Conservation (phyloP, 2,329 filamentous ascomycete species). For the Fusarium sp. region DNA sequence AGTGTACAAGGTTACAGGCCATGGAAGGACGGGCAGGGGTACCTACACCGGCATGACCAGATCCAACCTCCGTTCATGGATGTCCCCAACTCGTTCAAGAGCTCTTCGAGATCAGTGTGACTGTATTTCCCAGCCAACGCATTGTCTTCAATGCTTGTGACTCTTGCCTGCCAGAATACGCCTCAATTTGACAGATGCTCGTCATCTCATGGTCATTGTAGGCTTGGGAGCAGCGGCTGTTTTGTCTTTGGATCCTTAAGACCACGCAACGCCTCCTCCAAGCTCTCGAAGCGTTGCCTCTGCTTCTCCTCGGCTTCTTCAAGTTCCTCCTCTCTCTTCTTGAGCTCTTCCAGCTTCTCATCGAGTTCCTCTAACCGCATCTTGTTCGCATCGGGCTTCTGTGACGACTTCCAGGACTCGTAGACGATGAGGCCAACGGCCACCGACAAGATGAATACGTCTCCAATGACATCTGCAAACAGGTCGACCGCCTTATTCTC, state of each 20-base stretch:
- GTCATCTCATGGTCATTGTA: slow-evolving; percentile 39
- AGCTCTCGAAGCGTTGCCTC: slow-evolving; percentile 59
- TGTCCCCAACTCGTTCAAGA: not conserved
- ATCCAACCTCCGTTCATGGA: slow-evolving; percentile 1
- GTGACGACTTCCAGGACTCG: slow-evolving; percentile 69
- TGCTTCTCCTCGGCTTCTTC: slow-evolving; percentile 59
- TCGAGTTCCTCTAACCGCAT: slow-evolving; percentile 65
- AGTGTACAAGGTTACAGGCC: slow-evolving; percentile 27
- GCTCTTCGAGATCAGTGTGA: not conserved
- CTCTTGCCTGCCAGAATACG: not conserved
- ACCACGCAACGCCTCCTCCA: slow-evolving; percentile 66
- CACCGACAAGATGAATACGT: slow-evolving; percentile 71
- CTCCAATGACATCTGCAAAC: slow-evolving; percentile 74
- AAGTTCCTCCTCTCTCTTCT: slow-evolving; percentile 62
- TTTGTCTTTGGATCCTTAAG: slow-evolving; percentile 69
- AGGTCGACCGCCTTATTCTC: slow-evolving; percentile 75
- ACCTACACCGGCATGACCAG: slow-evolving; percentile 1
- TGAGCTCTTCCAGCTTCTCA: slow-evolving; percentile 61
- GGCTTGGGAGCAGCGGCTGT: slow-evolving; percentile 60
- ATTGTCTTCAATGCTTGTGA: not conserved
- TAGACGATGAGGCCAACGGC: slow-evolving; percentile 69
- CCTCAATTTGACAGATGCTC: not conserved
- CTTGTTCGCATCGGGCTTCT: slow-evolving; percentile 70
- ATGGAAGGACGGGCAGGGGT: not conserved
- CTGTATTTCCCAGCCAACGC: slow-evolving; percentile 4